These are phyloP conservation scores for Pseudogymnoascus sp. DNA, from an alignment of 2,329 filamentous ascomycete genomes.

Conservation along the genomic window DNA sequence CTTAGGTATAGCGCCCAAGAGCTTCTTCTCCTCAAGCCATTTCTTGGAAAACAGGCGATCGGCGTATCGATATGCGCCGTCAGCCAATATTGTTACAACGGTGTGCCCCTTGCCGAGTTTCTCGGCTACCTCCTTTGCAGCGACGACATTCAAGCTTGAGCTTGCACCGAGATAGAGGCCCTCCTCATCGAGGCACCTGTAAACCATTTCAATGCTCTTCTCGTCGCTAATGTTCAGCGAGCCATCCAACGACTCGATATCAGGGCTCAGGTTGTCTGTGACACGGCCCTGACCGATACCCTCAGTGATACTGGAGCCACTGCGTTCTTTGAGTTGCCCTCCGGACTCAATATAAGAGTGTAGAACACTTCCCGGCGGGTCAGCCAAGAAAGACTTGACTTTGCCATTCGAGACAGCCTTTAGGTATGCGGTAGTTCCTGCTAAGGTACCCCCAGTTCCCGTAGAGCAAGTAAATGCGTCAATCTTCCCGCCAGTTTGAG, in stretches of 20 bases:
- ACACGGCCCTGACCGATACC: conserved; percentile 95
- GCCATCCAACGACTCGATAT: conserved; percentile 78
- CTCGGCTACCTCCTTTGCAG: conserved; percentile 88
- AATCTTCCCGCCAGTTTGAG: conserved; percentile 76
- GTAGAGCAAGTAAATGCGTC: conserved; percentile 96
- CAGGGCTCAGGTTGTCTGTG: conserved; percentile 87
- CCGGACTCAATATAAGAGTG: conserved; percentile 86
- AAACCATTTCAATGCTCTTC: conserved; percentile 97
- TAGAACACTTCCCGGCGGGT: conserved; percentile 88
- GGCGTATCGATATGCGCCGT: conserved; percentile 96
- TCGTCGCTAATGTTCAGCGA: conserved; percentile 81
- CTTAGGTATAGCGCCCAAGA: conserved; percentile 74
- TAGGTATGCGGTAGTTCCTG: conserved; percentile 79
- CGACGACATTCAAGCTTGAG: conserved; percentile 89
- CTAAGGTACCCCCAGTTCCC: conserved; percentile 85
- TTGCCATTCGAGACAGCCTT: conserved; percentile 73
- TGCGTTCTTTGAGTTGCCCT: conserved; percentile 73
- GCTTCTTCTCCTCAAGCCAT: conserved; percentile 82
- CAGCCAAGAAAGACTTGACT: conserved; percentile 84
- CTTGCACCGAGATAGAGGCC: conserved; percentile 92
- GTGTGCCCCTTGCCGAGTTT: conserved; percentile 83
- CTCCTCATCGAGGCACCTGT: conserved; percentile 91
- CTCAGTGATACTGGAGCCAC: conserved; percentile 88
- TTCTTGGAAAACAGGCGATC: conserved; percentile 86
- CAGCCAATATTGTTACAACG: conserved; percentile 88